Percentiles rank a stretch among this genome's conserved stretches.
phyloP scores from a whole-genome alignment of 176 grass and related monocot species.

The Ampelocalamus luodianensis region DNA sequence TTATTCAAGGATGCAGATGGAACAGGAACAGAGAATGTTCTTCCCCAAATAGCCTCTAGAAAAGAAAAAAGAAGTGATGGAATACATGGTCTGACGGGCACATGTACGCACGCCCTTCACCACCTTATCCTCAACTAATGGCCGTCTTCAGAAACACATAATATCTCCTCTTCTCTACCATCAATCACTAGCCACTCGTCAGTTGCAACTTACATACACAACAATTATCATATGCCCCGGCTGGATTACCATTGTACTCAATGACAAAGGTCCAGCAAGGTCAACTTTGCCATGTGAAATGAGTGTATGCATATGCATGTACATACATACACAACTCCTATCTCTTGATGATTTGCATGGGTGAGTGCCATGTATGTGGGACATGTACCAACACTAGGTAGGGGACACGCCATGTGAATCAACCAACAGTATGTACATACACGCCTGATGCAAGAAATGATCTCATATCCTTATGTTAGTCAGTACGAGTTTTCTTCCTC shows the following conservation, averaged over 20 bases:
- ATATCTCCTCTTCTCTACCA: background rate
- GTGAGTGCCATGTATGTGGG: background rate
- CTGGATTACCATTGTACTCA: background rate
- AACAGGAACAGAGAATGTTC: conserved; percentile 14
- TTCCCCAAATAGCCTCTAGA: background rate
- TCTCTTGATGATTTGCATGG: no score
- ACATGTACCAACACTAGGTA: no score
- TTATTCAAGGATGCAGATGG: background rate
- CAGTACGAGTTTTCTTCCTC: background rate
- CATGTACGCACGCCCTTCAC: no score
- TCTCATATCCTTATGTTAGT: background rate
- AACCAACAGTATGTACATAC: no score
- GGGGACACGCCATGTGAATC: no score
- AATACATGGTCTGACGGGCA: background rate
- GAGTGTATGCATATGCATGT: background rate
- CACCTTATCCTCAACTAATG: no score
- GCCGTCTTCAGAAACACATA: no score
- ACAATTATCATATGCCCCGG: background rate
- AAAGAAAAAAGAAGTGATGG: background rate
- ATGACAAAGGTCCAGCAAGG: background rate
- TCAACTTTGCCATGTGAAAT: background rate
- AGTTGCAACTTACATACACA: background rate
- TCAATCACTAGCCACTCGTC: background rate
- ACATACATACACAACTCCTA: no score
- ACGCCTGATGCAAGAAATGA: background rate